Evolutionary conservation across 208 protist species (phyloP).

Genomic region (Porcisia hertigi): DNA sequence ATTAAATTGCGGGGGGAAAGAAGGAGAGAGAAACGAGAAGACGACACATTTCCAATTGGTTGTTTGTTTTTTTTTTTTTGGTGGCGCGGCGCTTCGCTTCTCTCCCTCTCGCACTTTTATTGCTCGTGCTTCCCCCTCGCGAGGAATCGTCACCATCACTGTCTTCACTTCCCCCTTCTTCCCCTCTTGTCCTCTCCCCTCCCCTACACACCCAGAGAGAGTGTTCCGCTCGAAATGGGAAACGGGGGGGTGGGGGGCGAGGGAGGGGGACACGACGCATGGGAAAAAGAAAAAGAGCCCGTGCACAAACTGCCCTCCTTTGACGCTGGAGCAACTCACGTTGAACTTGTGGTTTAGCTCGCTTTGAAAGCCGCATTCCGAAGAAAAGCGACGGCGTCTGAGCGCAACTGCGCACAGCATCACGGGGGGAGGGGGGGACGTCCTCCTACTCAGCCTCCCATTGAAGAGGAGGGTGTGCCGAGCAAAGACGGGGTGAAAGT

Average conservation of each 20-base stretch:
- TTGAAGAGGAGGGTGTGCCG: not conserved
- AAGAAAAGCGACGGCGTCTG: not conserved
- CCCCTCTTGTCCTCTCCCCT: too few species aligned
- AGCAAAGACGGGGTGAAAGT: not conserved
- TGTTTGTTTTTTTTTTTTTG: not conserved
- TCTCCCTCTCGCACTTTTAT: too few species aligned
- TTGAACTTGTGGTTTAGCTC: not conserved
- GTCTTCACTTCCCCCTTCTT: too few species aligned
- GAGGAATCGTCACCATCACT: too few species aligned
- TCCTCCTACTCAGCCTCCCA: not conserved
- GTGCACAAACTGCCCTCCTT: too few species aligned
- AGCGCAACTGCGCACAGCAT: not conserved
- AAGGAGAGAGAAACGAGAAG: too few species aligned
- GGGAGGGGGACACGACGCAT: not conserved
- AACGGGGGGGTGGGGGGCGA: too few species aligned
- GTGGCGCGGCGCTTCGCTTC: not conserved
- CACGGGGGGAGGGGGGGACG: not conserved
- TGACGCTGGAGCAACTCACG: not conserved
- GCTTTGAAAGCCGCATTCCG: not conserved
- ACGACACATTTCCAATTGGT: too few species aligned
- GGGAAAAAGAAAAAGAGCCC: not conserved
- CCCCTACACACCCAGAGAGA: not conserved
- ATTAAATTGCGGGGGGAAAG: not conserved
- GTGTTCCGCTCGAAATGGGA: not conserved
- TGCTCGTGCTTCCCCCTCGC: too few species aligned